These are phyloP conservation scores for Davidsoniella eucalypti DNA, from an alignment of 2,329 filamentous ascomycete genomes.

Conservation along the genomic window DNA sequence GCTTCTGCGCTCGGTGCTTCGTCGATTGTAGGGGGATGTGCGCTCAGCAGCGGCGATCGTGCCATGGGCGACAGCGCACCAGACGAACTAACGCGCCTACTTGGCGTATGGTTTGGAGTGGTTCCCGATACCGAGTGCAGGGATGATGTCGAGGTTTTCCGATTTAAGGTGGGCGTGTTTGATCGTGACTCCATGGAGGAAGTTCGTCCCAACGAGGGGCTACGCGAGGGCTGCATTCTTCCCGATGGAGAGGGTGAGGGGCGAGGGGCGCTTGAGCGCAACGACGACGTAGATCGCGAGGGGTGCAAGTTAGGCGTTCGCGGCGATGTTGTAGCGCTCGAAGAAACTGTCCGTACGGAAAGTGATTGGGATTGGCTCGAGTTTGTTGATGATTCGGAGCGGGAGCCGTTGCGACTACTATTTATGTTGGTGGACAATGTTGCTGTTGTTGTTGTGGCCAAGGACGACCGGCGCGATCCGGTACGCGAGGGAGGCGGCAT, in stretches of 20 bases:
- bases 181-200: conserved; percentile 25
- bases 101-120: conserved; percentile 8
- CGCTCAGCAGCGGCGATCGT: conserved; percentile 20
- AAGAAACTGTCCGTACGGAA: neutral
- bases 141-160: conserved; percentile 42
- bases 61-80: conserved; percentile 28
- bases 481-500: conserved; percentile 9
- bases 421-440: neutral
- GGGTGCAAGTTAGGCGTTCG: conserved; percentile 6
- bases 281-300: conserved; percentile 8
- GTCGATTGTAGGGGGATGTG: conserved; percentile 18
- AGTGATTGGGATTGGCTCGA: neutral
- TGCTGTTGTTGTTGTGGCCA: conserved; percentile 14
- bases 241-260: conserved; percentile 25
- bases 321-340: conserved; percentile 3
- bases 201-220: conserved; percentile 22
- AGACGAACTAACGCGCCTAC: conserved; percentile 16
- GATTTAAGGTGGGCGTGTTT: conserved; percentile 33
- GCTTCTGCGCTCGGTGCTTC: conserved; percentile 30
- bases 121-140: conserved; percentile 31
- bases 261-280: conserved; percentile 23
- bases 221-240: conserved; percentile 24
- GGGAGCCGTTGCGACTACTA: conserved; percentile 14
- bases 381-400: neutral
- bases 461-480: conserved; percentile 7